These are phyloP conservation scores for Suillus luteus DNA, from an alignment of 768 basidiomycete genomes.

Conservation along the genomic window DNA sequence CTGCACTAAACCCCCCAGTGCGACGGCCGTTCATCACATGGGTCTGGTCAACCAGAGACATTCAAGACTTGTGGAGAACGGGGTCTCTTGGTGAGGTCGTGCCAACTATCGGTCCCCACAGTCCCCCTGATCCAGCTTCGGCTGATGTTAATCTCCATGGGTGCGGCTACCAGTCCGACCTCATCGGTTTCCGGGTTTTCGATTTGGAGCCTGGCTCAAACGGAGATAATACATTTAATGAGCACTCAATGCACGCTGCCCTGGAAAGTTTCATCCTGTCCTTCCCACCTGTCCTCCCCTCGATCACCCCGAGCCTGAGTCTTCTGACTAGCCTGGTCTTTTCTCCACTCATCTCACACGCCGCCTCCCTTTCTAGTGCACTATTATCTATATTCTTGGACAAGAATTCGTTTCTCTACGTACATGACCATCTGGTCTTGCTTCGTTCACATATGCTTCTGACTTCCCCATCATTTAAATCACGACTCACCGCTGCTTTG, in stretches of 20 bases:
- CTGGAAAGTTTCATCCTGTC: conserved; percentile 51
- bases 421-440: conserved; percentile 66
- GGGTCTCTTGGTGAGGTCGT: conserved; percentile 16
- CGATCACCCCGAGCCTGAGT: conserved; percentile 62
- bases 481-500: conserved; percentile 66
- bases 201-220: conserved; percentile 65
- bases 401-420: conserved; percentile 61
- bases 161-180: conserved; percentile 33
- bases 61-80: conserved; percentile 48
- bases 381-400: conserved; percentile 70
- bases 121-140: conserved; percentile 6
- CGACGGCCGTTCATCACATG: conserved; percentile 44
- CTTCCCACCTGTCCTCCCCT: conserved; percentile 63
- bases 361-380: conserved; percentile 62
- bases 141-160: conserved; percentile 2
- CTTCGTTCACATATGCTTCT: conserved; percentile 77
- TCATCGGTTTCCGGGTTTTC: conserved; percentile 56
- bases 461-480: conserved; percentile 71
- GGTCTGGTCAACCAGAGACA: conserved; percentile 63
- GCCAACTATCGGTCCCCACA: conserved; percentile 14
- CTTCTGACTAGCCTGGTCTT: conserved; percentile 67
- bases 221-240: conserved; percentile 25
- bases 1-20: conserved; percentile 42
- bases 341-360: conserved; percentile 59
- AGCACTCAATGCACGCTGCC: conserved; percentile 21